Evolutionary conservation across 148 eudicot species (phyloP), one percentile per base, ranked within the genome.

Genomic region (Suaeda aralocaspica): DNA sequence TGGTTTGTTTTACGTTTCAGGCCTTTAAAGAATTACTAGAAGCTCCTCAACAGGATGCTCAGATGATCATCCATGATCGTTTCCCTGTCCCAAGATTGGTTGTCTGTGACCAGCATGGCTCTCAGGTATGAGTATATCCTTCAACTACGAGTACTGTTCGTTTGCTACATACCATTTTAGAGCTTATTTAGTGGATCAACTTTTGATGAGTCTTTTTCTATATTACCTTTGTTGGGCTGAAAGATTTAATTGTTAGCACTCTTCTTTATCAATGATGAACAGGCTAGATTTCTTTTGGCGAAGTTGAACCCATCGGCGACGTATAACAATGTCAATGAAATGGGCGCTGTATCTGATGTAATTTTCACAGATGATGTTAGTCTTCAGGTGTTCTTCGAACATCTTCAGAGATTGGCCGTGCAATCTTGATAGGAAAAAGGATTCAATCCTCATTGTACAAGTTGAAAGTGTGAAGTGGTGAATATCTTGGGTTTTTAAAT

Each of bases 71-170:
- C 59, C 89, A 81, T 28, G 98, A 93, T 6, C 95, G 96, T 41
- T 93, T 93, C 60, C 98, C 98, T n/a, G 92, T 90, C 57, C 98
- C 98, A 3, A 87, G 98, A 84, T 81, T 93, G 76, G 98, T 93
- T 46, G 89, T 93, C 7, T 93, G 98, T 36, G 96, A 93, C 89
- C 98, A 93, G 74, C 98, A 93, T 78, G 98, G 98, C 56, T 93
- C 98, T 59, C 98, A 93, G 98, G 98, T 93, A 46, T 46, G n/a
- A n/a, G n/a, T n/a, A n/a, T n/a, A n/a, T n/a, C n/a, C n/a, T n/a
- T n/a, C n/a, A n/a, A n/a, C n/a, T n/a, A n/a, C n/a, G n/a, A n/a
- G n/a, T n/a, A n/a, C n/a, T n/a, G n/a, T n/a, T n/a, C n/a, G n/a
- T n/a, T n/a, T n/a, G n/a, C n/a, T n/a, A n/a, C n/a, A n/a, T n/a